Evolutionary conservation across 2,329 filamentous ascomycete species (phyloP), one percentile per base, ranked within the genome.

Genomic region (Acarospora socialis): DNA sequence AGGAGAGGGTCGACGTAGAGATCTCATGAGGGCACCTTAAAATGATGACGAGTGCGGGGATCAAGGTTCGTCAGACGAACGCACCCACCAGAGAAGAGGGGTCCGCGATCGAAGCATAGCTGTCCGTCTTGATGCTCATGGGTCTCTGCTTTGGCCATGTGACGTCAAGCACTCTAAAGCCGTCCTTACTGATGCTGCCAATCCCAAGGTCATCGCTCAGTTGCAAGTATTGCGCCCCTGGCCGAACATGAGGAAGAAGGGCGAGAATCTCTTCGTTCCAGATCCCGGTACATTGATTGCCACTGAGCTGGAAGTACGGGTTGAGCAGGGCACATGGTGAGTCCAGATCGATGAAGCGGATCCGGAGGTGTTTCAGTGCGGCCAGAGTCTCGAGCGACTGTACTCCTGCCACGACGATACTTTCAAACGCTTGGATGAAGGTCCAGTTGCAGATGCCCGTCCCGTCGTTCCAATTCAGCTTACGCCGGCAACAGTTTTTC

Each of bases 271-370:
- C 51, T 6, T 77, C 69, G 47, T 73, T 82, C 79, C 78, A 84
- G 2, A 84, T 66, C 4, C 79, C 79, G 1, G 70, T 73, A 44
- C 73, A 78, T 45, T 61, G 55, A 21, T 68, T 67, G 28, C 72
- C 60, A 20, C 65, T 58, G 24, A 82, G 55, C 34, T 77, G 58
- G 48, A 82, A 84, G 46, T 76, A 81, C 0, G 79, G 79, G 44
- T 83, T 82, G 4, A 82, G 56, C 1, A 74, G 68, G 3, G 77
- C 77, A 9, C 77, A 64, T 3, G 74, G 70, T 2, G 77, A 80
- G 47, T 83, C 78, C 4, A 83, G 61, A 51, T 83, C 78, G 32
- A 83, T 74, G 45, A 80, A 83, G 33, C 78, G 72, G 45, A 83
- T 81, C 35, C 77, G 65, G 40, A 84, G 52, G 49, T 73, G 71